A percentile compares a stretch with the other conserved stretches of the same genome.
Evolutionary conservation across 164 flowering plant species (phyloP).

Genomic region (Magnolia officinalis): DNA sequence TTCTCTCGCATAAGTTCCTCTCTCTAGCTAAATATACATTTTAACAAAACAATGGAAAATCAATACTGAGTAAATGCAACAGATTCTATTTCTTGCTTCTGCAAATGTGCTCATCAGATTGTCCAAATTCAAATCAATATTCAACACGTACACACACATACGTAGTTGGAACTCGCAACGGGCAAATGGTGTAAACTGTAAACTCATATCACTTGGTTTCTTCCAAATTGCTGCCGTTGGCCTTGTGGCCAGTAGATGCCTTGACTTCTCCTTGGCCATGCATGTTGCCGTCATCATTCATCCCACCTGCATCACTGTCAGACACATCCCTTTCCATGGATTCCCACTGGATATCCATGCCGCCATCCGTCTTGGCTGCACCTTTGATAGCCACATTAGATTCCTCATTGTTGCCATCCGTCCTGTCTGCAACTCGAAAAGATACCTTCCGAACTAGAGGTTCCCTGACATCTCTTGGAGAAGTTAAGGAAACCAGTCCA

Average conservation of each 20-base stretch:
- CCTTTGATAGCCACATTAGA: not conserved
- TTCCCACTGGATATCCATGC: not conserved
- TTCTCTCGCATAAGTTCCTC: too few relatives aligned
- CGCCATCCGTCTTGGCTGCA: not conserved
- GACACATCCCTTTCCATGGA: not conserved
- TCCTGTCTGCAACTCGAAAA: not conserved
- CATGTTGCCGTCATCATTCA: not conserved
- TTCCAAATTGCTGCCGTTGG: not conserved
- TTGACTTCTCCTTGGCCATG: not conserved
- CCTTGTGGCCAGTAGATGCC: not conserved
- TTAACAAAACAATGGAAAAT: not conserved
- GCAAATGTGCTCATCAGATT: not conserved
- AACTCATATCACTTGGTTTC: not conserved
- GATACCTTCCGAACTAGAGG: not conserved
- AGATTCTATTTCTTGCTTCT: not conserved
- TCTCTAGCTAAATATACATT: too few relatives aligned
- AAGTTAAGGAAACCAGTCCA: not conserved
- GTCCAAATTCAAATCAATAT: not conserved
- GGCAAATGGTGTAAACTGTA: not conserved
- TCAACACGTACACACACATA: not conserved
- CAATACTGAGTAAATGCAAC: not conserved
- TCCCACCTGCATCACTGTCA: not conserved
- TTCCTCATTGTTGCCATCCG: not conserved
- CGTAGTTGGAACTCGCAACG: not conserved
- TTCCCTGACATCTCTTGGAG: not conserved